Evolutionary conservation across 192 early-diverging fungal species (phyloP), one percentile per base, ranked within the genome.

Genomic region (Coemansia nantahalensis): DNA sequence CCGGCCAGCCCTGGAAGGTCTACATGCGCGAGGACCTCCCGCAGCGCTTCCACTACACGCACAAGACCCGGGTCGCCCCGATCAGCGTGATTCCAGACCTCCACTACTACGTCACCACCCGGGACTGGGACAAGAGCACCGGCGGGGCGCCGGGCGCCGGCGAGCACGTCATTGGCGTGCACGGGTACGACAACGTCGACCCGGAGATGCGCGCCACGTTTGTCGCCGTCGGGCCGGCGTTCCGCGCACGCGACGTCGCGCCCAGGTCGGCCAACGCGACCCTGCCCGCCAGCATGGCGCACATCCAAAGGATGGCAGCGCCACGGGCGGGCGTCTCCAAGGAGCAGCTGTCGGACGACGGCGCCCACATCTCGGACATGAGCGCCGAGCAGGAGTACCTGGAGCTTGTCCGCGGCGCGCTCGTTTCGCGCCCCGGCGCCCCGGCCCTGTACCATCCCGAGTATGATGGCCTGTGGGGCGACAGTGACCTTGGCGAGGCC

Each of bases 161-260:
- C 0, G 45, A 57, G 11, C 52, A 59, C 48, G 58, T 68, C 3
- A 57, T 62, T 23, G 93, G 92, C 15, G 75, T 80, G 22, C 94
- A 97, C 62, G 94, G 94, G 8, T 97, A 90, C 71, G 88, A 93
- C 55, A 80, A 87, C 66, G 32, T 77, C 53, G 56, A 82, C 28
- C 62, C 70, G 5, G 82, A 88, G 14, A 97, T 97, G 91, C 79
- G 88, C 8, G 87, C 90, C 2, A 86, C 90, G 10, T 92, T 94
- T 62, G 61, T 92, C 45, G 93, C 92, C 3, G 68, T 61, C 18
- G 93, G 91, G 4, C 88, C 90, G 0, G 63, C 79, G 4, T 87
- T 90, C 60, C 44, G 62, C 24, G 19, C 51, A 13, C 65, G 63
- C 16, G 18, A 32, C 12, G 26, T 22, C 19, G 18, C 19, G 5